These are phyloP conservation scores for Calonectria pauciramosa DNA, from an alignment of 2,329 filamentous ascomycete species.

Conservation along the genomic window DNA sequence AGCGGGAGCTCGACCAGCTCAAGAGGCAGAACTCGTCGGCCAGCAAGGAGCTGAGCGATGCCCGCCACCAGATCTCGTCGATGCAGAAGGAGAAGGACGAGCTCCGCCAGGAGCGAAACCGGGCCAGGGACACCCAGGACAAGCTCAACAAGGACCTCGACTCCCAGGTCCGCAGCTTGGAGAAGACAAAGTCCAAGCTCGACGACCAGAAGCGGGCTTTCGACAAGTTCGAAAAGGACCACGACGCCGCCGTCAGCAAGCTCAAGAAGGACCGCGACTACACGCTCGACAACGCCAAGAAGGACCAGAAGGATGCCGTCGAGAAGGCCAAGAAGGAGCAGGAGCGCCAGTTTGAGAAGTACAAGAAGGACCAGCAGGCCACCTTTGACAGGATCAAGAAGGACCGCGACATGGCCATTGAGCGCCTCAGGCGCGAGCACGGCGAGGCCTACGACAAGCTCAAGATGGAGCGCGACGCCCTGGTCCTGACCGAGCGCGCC, in stretches of 20 bases:
- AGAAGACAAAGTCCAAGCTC: slow-evolving; percentile 31
- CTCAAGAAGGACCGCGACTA: slow-evolving; percentile 21
- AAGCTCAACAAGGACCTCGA: slow-evolving; percentile 41
- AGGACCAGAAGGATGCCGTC: slow-evolving; percentile 29
- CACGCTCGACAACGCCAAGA: slow-evolving; percentile 35
- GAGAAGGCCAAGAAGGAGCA: slow-evolving; percentile 43
- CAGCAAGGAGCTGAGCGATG: slow-evolving; percentile 40
- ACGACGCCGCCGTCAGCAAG: slow-evolving; percentile 28
- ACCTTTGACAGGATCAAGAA: slow-evolving; percentile 34
- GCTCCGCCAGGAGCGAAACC: slow-evolving; percentile 42
- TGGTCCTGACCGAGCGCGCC: slow-evolving; percentile 36
- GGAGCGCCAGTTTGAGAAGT: slow-evolving; percentile 26
- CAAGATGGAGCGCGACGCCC: slow-evolving; percentile 42
- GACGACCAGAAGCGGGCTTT: slow-evolving; percentile 35
- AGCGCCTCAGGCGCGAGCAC: slow-evolving; percentile 39
- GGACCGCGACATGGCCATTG: slow-evolving; percentile 40
- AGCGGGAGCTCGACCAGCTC: slow-evolving; percentile 33
- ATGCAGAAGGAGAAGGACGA: slow-evolving; percentile 46
- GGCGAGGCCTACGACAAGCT: slow-evolving; percentile 35
- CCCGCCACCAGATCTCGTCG: slow-evolving; percentile 38
- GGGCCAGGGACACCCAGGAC: slow-evolving; percentile 39
- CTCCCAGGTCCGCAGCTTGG: slow-evolving; percentile 20
- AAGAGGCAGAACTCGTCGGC: slow-evolving; percentile 41
- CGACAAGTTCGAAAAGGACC: slow-evolving; percentile 38
- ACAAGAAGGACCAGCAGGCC: slow-evolving; percentile 23